Conservation (phyloP, 1,284 basidiomycete genomes). For the Phellopilus nigrolimitatus region DNA sequence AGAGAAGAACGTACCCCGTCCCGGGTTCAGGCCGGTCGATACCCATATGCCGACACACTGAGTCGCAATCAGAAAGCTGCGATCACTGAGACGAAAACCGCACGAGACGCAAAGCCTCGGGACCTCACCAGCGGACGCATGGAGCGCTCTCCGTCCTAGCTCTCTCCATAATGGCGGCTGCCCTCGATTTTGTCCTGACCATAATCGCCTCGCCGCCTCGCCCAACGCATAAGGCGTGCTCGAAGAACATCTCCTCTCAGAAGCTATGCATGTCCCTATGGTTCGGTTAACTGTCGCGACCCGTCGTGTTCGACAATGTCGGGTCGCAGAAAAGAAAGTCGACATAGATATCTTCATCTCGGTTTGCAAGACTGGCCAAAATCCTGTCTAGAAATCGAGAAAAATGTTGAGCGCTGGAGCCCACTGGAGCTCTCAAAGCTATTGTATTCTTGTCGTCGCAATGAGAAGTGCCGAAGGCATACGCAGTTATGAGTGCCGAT, state of each 20-base stretch:
- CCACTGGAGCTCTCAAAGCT: no score
- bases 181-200: not conserved
- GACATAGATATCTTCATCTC: no score
- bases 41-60: constrained; percentile 32
- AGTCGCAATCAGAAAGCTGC: constrained; percentile 3
- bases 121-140: constrained; percentile 12
- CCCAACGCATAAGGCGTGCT: not conserved
- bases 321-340: not conserved
- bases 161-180: not conserved
- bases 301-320: not conserved
- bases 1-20: constrained; percentile 52
- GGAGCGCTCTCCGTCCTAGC: constrained; percentile 5
- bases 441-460: no score
- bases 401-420: no score
- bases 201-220: not conserved
- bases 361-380: no score
- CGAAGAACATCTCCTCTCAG: not conserved
- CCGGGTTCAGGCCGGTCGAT: constrained; percentile 53
- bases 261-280: not conserved
- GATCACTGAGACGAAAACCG: constrained; percentile 4
- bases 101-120: not conserved
- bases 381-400: no score
- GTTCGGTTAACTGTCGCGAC: not conserved
- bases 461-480: no score
- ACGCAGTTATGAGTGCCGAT: no score